Evolutionary conservation across 345 rosid genomes (phyloP).

Genomic region (Schrenkiella parvula): DNA sequence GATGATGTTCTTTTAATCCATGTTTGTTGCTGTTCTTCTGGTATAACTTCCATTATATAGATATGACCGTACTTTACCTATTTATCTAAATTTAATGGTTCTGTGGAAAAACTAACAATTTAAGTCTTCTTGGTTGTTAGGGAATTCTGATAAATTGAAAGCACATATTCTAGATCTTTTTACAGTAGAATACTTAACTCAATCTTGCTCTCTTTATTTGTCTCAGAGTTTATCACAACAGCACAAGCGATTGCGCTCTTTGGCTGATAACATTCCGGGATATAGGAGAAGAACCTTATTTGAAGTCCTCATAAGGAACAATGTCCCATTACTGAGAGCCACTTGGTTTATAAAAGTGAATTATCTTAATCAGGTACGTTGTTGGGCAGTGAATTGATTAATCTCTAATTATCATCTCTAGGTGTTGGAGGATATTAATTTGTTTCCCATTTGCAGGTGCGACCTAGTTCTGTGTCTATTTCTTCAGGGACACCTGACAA

Average conservation of each 20-base stretch:
- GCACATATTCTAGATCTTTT: background rate
- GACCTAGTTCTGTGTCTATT: slow-evolving; percentile 56
- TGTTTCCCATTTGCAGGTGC: slow-evolving; percentile 55
- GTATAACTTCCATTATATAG: background rate
- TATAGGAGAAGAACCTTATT: slow-evolving; percentile 68
- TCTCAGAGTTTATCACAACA: slow-evolving; percentile 78
- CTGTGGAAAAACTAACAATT: background rate
- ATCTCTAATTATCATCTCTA: background rate
- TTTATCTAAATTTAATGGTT: background rate
- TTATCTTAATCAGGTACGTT: slow-evolving; percentile 90
- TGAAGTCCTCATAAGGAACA: slow-evolving; percentile 88
- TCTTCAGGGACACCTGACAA: slow-evolving; percentile 70
- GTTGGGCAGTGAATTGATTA: background rate
- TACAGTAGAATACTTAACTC: slow-evolving; percentile 12
- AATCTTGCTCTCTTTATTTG: slow-evolving; percentile 9
- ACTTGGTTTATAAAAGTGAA: slow-evolving; percentile 96
- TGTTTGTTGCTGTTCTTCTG: background rate
- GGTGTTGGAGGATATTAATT: slow-evolving; percentile 21
- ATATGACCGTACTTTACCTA: background rate
- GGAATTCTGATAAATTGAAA: background rate
- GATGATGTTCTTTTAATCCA: background rate
- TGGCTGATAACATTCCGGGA: slow-evolving; percentile 92
- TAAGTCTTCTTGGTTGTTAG: slow-evolving; percentile 1
- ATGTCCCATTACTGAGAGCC: slow-evolving; percentile 93
- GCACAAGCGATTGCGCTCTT: slow-evolving; percentile 76